Evolutionary conservation across 768 basidiomycete species (phyloP), one percentile per base, ranked within the genome.

Genomic region (Suillus tomentosus): DNA sequence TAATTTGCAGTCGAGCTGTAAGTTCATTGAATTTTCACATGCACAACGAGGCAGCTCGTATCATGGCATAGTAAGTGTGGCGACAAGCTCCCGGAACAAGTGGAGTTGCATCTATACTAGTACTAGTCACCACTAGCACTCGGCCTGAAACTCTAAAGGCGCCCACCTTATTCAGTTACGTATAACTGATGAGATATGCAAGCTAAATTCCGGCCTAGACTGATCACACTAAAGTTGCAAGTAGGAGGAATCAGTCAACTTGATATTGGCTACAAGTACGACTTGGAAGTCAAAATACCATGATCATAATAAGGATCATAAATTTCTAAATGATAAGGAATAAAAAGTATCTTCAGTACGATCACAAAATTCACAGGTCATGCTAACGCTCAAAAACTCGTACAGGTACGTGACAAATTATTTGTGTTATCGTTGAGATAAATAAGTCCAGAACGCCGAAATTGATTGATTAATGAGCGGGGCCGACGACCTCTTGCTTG

Each of bases 401-500:
- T 72, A 72, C 70, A 66, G 3, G 64, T 67, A 68, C 24, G 55
- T 56, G 45, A 37, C 27, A 34, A 24, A 59, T 61, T 27, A 51
- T 63, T 45, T 45, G 39, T 45, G 24, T n/a, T 63, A 24, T 14
- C 58, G 57, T 50, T 11, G 39, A 8, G 43, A 53, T 62, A 60
- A 56, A 60, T 51, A 42, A 24, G 37, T 39, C 36, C 19, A 14
- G 45, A 19, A 19, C 13, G 15, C 34, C 15, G 27, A 13, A 1
- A 19, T 36, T 19, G 55, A 19, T 36, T 19, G 55, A 19, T 39
- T 62, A 62, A 60, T 48, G 3, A 15, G 60, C 59, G 4, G 73
- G 70, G 11, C 80, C 79, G 17, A 85, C 83, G 15, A 88, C 76
- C 36, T 72, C 75, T 42, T 79, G 77, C 72, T 88, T 86, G n/a